A percentile compares a stretch with the other conserved stretches of the same genome.
Conservation (phyloP, 2,329 filamentous ascomycete genomes). For the Domatiomyces catenatus region DNA sequence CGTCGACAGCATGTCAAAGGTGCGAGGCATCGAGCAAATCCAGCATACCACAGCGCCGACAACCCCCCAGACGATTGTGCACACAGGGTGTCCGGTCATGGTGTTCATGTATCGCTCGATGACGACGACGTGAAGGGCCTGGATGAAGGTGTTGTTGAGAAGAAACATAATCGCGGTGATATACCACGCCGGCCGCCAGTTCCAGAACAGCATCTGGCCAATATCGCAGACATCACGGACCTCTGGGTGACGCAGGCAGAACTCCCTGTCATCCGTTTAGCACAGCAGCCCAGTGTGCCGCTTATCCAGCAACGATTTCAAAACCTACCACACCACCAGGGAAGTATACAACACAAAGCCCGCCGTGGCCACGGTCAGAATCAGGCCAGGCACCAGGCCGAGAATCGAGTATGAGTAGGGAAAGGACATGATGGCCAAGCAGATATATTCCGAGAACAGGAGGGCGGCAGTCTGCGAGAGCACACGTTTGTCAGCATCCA, state of each 20-base stretch:
- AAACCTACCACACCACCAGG: conserved; percentile 43
- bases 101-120: conserved; percentile 49
- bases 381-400: conserved; percentile 72
- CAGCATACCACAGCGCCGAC: conserved; percentile 62
- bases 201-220: conserved; percentile 88
- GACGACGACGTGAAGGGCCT: conserved; percentile 29
- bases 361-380: conserved; percentile 66
- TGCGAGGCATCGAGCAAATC: conserved; percentile 66
- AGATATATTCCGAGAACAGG: conserved; percentile 92
- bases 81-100: conserved; percentile 56
- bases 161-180: conserved; percentile 72
- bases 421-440: conserved; percentile 85
- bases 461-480: conserved; percentile 42
- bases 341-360: conserved; percentile 71
- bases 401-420: conserved; percentile 83
- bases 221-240: conserved; percentile 88
- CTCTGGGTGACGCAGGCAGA: conserved; percentile 79
- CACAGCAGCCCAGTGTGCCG: not conserved
- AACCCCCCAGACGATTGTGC: conserved; percentile 66
- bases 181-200: conserved; percentile 55
- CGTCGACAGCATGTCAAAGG: conserved; percentile 65
- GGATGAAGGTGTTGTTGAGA: conserved; percentile 85
- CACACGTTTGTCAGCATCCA: not conserved
- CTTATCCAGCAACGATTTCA: no score
- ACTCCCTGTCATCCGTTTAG: conserved; percentile 46